These are phyloP conservation scores for Cladophialophora exuberans DNA, from an alignment of 2,329 filamentous ascomycete species.

Conservation along the genomic window DNA sequence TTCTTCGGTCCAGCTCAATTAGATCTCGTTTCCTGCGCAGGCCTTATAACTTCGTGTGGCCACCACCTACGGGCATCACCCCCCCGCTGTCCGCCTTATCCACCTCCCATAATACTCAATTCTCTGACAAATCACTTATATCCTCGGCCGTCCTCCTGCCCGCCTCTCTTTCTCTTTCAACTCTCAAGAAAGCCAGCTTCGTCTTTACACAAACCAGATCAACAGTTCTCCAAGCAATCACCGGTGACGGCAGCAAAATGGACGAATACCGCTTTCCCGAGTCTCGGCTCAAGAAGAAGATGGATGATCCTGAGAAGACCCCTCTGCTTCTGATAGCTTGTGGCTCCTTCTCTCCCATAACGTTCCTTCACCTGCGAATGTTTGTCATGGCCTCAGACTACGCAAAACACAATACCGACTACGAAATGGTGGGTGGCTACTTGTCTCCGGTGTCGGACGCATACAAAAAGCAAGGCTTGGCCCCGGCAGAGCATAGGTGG, in stretches of 20 bases:
- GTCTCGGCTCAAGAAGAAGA: conserved; percentile 48
- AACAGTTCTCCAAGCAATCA: conserved; percentile 29
- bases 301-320: conserved; percentile 52
- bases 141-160: conserved; percentile 15
- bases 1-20: conserved; percentile 13
- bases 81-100: conserved; percentile 21
- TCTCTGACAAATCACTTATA: conserved; percentile 25
- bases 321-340: conserved; percentile 54
- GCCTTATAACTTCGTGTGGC: no score
- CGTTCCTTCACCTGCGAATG: conserved; percentile 80
- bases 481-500: conserved; percentile 69
- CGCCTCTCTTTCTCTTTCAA: conserved; percentile 2
- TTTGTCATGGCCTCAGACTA: conserved; percentile 86
- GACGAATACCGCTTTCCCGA: conserved; percentile 51
- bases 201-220: conserved; percentile 16
- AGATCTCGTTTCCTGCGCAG: neutral
- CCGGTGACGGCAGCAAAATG: conserved; percentile 33
- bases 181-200: neutral
- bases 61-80: no score
- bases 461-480: conserved; percentile 80
- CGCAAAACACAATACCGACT: conserved; percentile 73
- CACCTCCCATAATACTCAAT: conserved; percentile 8
- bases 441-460: conserved; percentile 75
- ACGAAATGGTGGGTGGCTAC: conserved; percentile 85
- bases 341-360: conserved; percentile 72